Percentiles rank a stretch among this genome's conserved stretches.
Conservation (phyloP, 768 basidiomycete species). For the Gyrodon lividus region DNA sequence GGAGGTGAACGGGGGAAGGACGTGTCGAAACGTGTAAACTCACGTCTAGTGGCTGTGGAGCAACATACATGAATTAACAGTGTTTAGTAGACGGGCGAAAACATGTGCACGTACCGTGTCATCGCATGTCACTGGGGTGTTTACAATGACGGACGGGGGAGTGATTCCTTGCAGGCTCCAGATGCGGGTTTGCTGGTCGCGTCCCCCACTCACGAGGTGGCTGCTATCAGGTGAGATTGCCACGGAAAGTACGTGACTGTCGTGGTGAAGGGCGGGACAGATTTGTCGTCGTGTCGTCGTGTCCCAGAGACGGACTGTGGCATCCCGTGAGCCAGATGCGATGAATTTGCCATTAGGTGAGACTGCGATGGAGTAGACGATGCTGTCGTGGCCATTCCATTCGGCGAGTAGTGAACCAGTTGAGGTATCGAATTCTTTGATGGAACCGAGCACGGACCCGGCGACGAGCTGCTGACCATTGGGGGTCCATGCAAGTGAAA, state of each 20-base stretch:
- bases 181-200: conserved; percentile 12
- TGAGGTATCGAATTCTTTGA: conserved; percentile 12
- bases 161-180: conserved; percentile 9
- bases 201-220: conserved; percentile 16
- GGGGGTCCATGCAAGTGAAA: conserved; percentile 23
- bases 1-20: too few species aligned
- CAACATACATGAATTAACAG: too few species aligned
- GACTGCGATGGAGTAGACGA: conserved; percentile 18
- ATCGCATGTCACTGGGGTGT: too few species aligned
- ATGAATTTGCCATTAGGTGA: conserved; percentile 20
- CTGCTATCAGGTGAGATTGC: conserved; percentile 16
- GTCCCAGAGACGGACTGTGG: conserved; percentile 30
- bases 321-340: conserved; percentile 28
- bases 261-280: conserved; percentile 18
- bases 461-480: conserved; percentile 13
- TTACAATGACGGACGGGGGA: too few species aligned
- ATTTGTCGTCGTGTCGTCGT: conserved; percentile 14
- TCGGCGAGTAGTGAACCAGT: conserved; percentile 1
- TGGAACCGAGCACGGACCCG: conserved; percentile 17
- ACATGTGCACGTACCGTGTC: too few species aligned
- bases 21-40: too few species aligned
- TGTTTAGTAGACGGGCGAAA: too few species aligned
- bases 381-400: conserved; percentile 16
- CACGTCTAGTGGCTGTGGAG: too few species aligned
- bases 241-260: conserved; percentile 7